phyloP scores from a whole-genome alignment of 768 basidiomycete species.

The Leccinum imitatum region DNA sequence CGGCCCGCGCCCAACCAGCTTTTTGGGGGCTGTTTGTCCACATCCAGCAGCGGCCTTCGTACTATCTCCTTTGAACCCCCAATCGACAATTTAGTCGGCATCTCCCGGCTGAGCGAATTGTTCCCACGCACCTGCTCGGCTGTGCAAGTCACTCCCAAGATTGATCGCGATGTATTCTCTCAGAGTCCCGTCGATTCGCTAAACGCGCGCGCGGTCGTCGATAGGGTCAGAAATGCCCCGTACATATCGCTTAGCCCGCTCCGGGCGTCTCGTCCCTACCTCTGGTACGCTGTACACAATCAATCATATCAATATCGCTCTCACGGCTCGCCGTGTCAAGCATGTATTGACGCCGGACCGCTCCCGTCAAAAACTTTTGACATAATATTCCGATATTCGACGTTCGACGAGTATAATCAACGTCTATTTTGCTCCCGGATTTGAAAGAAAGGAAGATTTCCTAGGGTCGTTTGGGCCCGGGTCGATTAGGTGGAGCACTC shows the following conservation, averaged over 20 bases:
- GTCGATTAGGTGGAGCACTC: conserved; percentile 7
- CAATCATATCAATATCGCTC: conserved; percentile 3
- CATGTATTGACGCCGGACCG: background rate
- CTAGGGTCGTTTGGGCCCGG: conserved; percentile 9
- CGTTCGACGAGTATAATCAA: conserved; percentile 11
- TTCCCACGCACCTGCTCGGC: conserved; percentile 29
- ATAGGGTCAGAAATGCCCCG: conserved; percentile 11
- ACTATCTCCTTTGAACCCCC: conserved; percentile 20
- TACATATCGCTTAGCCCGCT: background rate
- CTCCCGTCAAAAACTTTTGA: background rate
- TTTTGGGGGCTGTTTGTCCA: conserved; percentile 5
- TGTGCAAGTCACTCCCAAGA: conserved; percentile 23
- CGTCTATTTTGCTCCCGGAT: conserved; percentile 11
- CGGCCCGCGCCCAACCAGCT: conserved; percentile 9
- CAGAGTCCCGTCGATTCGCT: conserved; percentile 14
- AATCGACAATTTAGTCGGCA: conserved; percentile 31
- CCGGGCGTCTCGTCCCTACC: background rate
- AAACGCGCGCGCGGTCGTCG: background rate
- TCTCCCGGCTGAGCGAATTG: conserved; percentile 9
- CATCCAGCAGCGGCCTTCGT: conserved; percentile 13
- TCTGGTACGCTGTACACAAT: background rate
- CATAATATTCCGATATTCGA: conserved; percentile 8
- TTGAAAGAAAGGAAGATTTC: background rate
- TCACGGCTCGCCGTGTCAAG: conserved; percentile 5
- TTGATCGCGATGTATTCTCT: conserved; percentile 19